Conservation (phyloP, 108 stramenopile genomes). For the Skeletonema tropicum region DNA sequence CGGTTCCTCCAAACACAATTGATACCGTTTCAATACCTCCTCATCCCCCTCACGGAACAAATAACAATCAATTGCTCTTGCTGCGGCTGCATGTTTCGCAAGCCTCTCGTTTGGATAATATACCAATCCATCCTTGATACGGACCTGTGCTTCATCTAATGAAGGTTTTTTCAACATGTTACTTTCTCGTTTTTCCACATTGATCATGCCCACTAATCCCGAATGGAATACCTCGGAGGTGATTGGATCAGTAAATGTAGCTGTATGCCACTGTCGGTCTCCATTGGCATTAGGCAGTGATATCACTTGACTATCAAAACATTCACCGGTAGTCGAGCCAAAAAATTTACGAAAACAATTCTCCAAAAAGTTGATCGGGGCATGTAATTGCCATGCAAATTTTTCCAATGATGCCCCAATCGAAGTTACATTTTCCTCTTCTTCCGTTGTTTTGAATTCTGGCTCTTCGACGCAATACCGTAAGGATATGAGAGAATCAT, state of each 20-base stretch:
- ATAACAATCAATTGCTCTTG: slow-evolving; percentile 45
- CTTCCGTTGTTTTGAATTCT: background rate
- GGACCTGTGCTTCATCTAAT: slow-evolving; percentile 16
- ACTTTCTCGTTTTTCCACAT: background rate
- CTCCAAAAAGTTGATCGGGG: background rate
- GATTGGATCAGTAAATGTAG: slow-evolving; percentile 21
- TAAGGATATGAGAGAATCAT: background rate
- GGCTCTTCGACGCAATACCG: background rate
- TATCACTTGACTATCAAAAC: background rate
- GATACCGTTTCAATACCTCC: background rate
- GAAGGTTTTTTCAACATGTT: background rate
- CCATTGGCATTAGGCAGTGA: background rate
- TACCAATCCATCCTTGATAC: slow-evolving; percentile 30
- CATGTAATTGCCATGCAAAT: background rate
- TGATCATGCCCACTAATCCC: slow-evolving; percentile 22
- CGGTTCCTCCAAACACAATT: slow-evolving; percentile 41
- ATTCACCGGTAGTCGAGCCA: background rate
- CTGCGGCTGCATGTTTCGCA: slow-evolving; percentile 46
- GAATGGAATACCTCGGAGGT: slow-evolving; percentile 32
- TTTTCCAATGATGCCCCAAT: background rate
- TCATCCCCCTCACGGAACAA: slow-evolving; percentile 19
- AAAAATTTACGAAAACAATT: background rate
- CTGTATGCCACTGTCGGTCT: slow-evolving; percentile 31
- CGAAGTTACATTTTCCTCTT: background rate
- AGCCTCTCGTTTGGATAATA: slow-evolving; percentile 20